These are phyloP conservation scores for Aspergillus ostianus DNA, from an alignment of 495 filamentous ascomycete genomes.

Conservation along the genomic window DNA sequence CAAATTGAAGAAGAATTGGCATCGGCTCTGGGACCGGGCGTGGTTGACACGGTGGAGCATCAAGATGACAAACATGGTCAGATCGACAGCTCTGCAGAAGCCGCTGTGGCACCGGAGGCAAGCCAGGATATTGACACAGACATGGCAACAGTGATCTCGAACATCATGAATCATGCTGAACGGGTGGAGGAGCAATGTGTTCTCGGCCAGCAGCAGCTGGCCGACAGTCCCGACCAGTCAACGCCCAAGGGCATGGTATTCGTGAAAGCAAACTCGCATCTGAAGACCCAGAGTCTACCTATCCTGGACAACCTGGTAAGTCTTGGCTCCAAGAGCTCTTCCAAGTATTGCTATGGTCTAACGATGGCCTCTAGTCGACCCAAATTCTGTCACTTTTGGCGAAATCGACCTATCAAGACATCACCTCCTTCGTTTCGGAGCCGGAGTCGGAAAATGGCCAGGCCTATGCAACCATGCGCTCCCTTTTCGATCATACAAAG, in stretches of 20 bases:
- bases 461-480: slow-evolving; percentile 76
- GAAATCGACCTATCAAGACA: slow-evolving; percentile 67
- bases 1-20: slow-evolving; percentile 46
- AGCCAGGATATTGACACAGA: slow-evolving; percentile 30
- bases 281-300: slow-evolving; percentile 67
- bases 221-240: slow-evolving; percentile 28
- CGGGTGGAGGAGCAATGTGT: slow-evolving; percentile 45
- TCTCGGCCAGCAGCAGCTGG: slow-evolving; percentile 38
- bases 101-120: slow-evolving; percentile 19
- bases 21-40: slow-evolving; percentile 33
- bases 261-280: slow-evolving; percentile 54
- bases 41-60: slow-evolving; percentile 30
- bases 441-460: slow-evolving; percentile 72
- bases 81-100: slow-evolving; percentile 18
- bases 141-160: slow-evolving; percentile 40
- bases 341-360: not conserved
- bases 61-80: slow-evolving; percentile 20
- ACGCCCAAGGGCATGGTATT: slow-evolving; percentile 41
- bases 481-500: slow-evolving; percentile 78
- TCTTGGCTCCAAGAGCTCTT: not conserved
- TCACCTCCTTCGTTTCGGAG: slow-evolving; percentile 69
- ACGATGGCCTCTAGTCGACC: slow-evolving; percentile 51
- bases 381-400: slow-evolving; percentile 71
- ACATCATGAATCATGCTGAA: slow-evolving; percentile 50
- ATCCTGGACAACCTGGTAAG: slow-evolving; percentile 71